A percentile compares a stretch with the other conserved stretches of the same genome.
These are phyloP conservation scores for Pythium graminicola DNA, from an alignment of 352 stramenopile genomes.

Conservation along the genomic window DNA sequence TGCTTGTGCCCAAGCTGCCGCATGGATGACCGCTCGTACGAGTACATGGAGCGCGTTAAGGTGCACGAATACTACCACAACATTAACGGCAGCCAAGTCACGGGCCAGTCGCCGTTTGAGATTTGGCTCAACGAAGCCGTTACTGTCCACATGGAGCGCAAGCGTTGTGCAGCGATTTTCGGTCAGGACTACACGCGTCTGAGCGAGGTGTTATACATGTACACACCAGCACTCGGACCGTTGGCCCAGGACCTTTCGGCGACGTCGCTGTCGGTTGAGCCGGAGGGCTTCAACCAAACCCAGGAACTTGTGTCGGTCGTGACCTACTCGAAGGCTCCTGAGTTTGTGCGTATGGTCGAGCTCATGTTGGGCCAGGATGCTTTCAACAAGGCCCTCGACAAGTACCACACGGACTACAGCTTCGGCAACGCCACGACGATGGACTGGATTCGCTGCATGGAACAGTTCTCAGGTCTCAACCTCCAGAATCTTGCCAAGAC, in stretches of 20 bases:
- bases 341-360: constrained; percentile 76
- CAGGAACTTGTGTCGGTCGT: constrained; percentile 74
- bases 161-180: constrained; percentile 57
- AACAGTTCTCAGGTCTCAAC: constrained; percentile 53
- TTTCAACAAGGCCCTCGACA: constrained; percentile 76
- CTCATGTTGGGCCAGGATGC: constrained; percentile 49
- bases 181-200: constrained; percentile 64
- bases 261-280: constrained; percentile 63
- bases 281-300: constrained; percentile 71
- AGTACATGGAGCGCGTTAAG: constrained; percentile 82
- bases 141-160: constrained; percentile 76
- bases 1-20: constrained; percentile 64
- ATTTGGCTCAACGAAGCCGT: constrained; percentile 81
- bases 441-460: constrained; percentile 76
- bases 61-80: constrained; percentile 84
- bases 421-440: constrained; percentile 66
- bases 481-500: constrained; percentile 62
- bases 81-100: constrained; percentile 75
- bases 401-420: constrained; percentile 71
- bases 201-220: constrained; percentile 69
- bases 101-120: constrained; percentile 73
- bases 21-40: constrained; percentile 70
- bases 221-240: constrained; percentile 59
- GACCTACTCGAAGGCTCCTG: constrained; percentile 72
- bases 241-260: constrained; percentile 63